phyloP scores from a whole-genome alignment of 1,284 basidiomycete genomes.

The Tetrapyrgos nigripes region DNA sequence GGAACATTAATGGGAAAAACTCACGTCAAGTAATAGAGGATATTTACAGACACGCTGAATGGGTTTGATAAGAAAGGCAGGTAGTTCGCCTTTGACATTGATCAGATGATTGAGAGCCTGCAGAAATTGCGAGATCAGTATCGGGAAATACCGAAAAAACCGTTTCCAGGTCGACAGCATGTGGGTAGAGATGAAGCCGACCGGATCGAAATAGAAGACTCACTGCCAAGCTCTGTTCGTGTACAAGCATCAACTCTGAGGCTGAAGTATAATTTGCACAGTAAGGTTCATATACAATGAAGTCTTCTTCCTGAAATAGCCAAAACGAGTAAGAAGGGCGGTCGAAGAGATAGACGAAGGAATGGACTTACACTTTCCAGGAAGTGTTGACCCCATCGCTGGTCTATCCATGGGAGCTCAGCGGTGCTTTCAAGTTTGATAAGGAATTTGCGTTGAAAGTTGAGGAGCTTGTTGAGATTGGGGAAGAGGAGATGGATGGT shows the following conservation, averaged over 20 bases:
- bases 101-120: slow-evolving; percentile 79
- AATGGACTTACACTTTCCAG: slow-evolving; percentile 72
- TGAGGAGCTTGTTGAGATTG: slow-evolving; percentile 93
- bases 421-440: slow-evolving; percentile 92
- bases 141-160: slow-evolving; percentile 33
- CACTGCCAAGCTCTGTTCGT: slow-evolving; percentile 85
- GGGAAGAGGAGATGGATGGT: slow-evolving; percentile 97
- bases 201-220: slow-evolving; percentile 45
- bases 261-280: slow-evolving; percentile 96
- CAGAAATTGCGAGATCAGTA: slow-evolving; percentile 46
- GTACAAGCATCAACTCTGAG: slow-evolving; percentile 84
- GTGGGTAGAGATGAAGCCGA: too few relatives aligned
- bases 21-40: slow-evolving; percentile 85
- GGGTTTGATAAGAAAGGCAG: slow-evolving; percentile 90
- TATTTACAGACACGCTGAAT: slow-evolving; percentile 94
- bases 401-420: slow-evolving; percentile 85
- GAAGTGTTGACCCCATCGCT: slow-evolving; percentile 89
- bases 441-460: slow-evolving; percentile 96
- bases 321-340: slow-evolving; percentile 38
- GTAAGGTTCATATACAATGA: slow-evolving; percentile 95
- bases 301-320: slow-evolving; percentile 88
- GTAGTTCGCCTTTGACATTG: slow-evolving; percentile 87
- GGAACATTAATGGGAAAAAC: slow-evolving; percentile 34
- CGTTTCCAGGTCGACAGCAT: too few relatives aligned
- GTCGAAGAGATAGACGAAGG: slow-evolving; percentile 41